A percentile compares a stretch with the other conserved stretches of the same genome.
Conservation (phyloP, 352 stramenopile species). For the Globisporangium abappressorium region DNA sequence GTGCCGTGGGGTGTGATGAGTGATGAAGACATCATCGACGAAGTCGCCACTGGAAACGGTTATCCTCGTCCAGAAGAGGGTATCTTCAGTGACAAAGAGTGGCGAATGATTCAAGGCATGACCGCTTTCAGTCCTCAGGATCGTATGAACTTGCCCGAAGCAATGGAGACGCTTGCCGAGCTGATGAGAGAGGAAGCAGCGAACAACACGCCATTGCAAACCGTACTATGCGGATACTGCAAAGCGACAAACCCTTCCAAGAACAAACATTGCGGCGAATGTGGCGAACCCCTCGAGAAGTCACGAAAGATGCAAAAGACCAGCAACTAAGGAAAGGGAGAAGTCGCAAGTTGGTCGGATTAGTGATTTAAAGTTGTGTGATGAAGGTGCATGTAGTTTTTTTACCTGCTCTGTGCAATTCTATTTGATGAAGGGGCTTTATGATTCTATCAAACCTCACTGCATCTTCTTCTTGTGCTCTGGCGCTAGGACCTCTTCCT, state of each 20-base stretch:
- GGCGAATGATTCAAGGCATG: slow-evolving; percentile 3
- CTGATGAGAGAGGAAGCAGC: background rate
- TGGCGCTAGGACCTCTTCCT: background rate
- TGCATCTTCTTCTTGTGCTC: slow-evolving; percentile 4
- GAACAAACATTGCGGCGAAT: background rate
- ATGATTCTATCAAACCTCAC: background rate
- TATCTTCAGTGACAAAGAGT: slow-evolving; percentile 9
- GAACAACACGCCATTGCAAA: background rate
- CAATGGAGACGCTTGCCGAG: background rate
- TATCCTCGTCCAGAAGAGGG: background rate
- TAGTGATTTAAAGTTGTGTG: background rate
- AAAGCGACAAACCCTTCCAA: background rate
- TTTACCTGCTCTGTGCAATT: background rate
- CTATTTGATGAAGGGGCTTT: background rate
- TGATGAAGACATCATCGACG: slow-evolving; percentile 13
- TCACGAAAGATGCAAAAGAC: background rate
- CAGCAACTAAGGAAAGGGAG: background rate
- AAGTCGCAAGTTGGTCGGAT: background rate
- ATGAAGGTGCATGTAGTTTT: background rate
- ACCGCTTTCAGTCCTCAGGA: background rate
- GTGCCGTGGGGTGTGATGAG: background rate
- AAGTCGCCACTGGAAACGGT: slow-evolving; percentile 7
- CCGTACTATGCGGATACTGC: background rate
- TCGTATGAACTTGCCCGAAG: background rate
- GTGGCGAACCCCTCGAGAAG: background rate